Evolutionary conservation across 495 filamentous ascomycete genomes (phyloP), one percentile per base, ranked within the genome.

Genomic region (Penicillium steckii): DNA sequence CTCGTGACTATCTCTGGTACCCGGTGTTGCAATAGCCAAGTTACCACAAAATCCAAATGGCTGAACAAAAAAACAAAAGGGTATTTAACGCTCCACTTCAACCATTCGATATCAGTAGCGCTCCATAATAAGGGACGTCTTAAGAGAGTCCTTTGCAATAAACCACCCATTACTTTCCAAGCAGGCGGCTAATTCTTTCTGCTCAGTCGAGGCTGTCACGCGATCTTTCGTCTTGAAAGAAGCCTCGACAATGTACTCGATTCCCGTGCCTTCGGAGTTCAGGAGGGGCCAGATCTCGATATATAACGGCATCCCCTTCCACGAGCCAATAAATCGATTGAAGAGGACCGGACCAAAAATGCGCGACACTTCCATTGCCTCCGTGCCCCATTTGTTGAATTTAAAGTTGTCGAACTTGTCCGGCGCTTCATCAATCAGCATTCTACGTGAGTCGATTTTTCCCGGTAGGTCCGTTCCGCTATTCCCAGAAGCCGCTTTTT

Each of bases 401-500:
- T 27, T 48, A 44, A 44, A 54, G n/a, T 54, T 54, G 35, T 48
- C 52, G 32, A 54, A 54, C 52, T 54, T 54, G 21, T 54, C 24
- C 33, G 52, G 52, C 15, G 52, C 52, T 43, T 54, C 24, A 18
- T 43, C 35, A 25, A 54, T 54, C 44, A 54, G 45, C 52, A 54
- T 43, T 44, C 48, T 26, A 42, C 44, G 52, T 24, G 52, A 54
- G 22, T 54, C 35, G 38, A 30, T 42, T 33, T n/a, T 42, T 25
- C 32, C 44, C 19, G 52, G 52, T 35, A 54, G 27, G 24, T 48
- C 35, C 32, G 32, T 54, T 17, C 35, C 35, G 45, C 32, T 44
- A 27, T 32, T 48, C 44, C 45, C 32, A 48, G 22, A 13, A 30
- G 48, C 24, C 24, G 29, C 2, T 54, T 9, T 42, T 48, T 54